Base-by-base conservation (phyloP, 306 rosid genomes). In the Quercus berberidifolia region DNA sequence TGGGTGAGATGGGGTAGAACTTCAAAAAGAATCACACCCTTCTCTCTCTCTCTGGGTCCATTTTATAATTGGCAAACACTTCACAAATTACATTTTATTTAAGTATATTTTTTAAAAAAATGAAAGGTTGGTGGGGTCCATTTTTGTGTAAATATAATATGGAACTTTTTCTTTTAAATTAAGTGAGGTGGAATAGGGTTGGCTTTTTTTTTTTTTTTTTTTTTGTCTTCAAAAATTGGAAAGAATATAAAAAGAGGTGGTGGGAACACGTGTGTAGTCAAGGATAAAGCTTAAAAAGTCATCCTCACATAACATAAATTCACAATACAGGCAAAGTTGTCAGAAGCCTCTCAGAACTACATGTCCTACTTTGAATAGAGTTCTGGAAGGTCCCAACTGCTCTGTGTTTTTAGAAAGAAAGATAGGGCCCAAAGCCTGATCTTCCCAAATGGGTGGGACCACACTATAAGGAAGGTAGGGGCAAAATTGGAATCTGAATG, bases 351-450 rank as follows among this genome's bases (percentile, higher is more conserved):
- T 3, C 55, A 69, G 69, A 69, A 68, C 82, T 76, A 78, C 81
- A 77, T 71, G 87, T 78, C 78, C 86, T 78, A 84, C 90, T 74
- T 67, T 54, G 71, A 74, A 83, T 81, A 77, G 57, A 86, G 82
- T 71, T 83, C 86, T 78, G 87, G 83, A 82, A 77, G 87, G 76
- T 28, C 72, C 73, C 60, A 82, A 78, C 84, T 77, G 56, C 82
- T 71, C 73, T 73, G 81, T 71, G 64, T 70, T 81, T 81, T 60
- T 46, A 10, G 17, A 80, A 72, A 84, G 88, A 73, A 56, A 38
- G 6, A 12, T 78, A 73, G 88, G 88, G 71, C 51, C 88, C 25
- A 23, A 69, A 20, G 20, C 17, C 46, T 78, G 3, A 23, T 74
- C 74, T 68, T 72, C 76, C 59, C 82, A 10, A 3, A 14, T 31